phyloP scores from a whole-genome alignment of 495 filamentous ascomycete genomes.

The Bathelium albidoporum region DNA sequence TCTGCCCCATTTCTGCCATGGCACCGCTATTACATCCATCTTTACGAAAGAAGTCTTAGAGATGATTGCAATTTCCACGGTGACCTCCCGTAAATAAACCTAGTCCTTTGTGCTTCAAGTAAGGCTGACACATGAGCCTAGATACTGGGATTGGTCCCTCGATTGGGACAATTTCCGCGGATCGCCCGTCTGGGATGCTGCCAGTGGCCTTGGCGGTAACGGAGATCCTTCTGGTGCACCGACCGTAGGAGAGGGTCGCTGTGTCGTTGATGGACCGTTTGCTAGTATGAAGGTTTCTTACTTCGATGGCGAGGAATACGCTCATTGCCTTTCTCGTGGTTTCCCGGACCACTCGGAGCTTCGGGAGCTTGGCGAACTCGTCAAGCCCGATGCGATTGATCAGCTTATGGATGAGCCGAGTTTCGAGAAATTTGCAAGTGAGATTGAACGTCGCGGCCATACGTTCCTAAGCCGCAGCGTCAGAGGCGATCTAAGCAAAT shows the following conservation, averaged over 20 bases:
- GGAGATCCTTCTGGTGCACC: slow-evolving; percentile 8
- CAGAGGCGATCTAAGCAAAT: neutral
- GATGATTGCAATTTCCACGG: slow-evolving; percentile 29
- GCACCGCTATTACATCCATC: slow-evolving; percentile 17
- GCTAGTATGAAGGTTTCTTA: slow-evolving; percentile 11
- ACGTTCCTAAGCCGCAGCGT: neutral
- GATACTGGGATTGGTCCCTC: slow-evolving; percentile 17
- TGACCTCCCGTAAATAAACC: slow-evolving; percentile 34
- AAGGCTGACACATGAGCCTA: neutral
- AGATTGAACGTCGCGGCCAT: neutral
- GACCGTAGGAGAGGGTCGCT: slow-evolving; percentile 18
- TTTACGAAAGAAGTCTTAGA: slow-evolving; percentile 13
- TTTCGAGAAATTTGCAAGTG: neutral
- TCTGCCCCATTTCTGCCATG: slow-evolving; percentile 16
- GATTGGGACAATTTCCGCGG: slow-evolving; percentile 7
- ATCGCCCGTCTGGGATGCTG: slow-evolving; percentile 7
- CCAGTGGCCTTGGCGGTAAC: slow-evolving; percentile 10
- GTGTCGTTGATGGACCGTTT: slow-evolving; percentile 21
- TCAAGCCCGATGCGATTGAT: neutral
- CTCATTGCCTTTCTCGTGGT: slow-evolving; percentile 19
- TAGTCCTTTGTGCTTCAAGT: no score
- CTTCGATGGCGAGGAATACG: slow-evolving; percentile 10
- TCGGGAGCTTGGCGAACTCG: neutral
- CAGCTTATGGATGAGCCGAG: neutral
- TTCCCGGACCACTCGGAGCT: slow-evolving; percentile 10